Evolutionary conservation across 2,329 filamentous ascomycete genomes (phyloP).

Genomic region (Didymella pomorum): DNA sequence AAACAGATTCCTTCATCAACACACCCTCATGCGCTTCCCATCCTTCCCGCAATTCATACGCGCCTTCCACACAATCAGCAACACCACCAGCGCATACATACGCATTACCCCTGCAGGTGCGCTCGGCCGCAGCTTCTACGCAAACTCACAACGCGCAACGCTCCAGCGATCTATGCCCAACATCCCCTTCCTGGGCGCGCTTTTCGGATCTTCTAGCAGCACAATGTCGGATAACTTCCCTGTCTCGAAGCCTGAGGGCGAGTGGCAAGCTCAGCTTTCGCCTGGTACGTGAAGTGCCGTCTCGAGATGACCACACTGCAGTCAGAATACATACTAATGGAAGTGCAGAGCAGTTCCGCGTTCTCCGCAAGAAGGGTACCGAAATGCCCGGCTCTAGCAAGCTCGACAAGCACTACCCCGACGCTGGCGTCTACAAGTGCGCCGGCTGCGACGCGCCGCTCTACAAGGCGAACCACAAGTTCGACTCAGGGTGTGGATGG

Average conservation of each 20-base stretch:
- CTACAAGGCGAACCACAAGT: conserved; percentile 94
- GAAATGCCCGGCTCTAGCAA: conserved; percentile 81
- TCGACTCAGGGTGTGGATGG: conserved; percentile 96
- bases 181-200: conserved; percentile 78
- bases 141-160: conserved; percentile 37
- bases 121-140: conserved; percentile 44
- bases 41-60: conserved; percentile 58
- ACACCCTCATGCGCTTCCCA: conserved; percentile 58
- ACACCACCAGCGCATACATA: conserved; percentile 50
- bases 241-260: conserved; percentile 79
- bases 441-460: conserved; percentile 86
- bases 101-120: conserved; percentile 48
- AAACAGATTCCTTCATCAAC: no score
- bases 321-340: not conserved
- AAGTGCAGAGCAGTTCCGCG: conserved; percentile 89
- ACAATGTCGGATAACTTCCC: conserved; percentile 68
- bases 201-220: conserved; percentile 71
- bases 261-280: conserved; percentile 88
- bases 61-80: conserved; percentile 57
- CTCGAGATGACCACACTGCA: not conserved
- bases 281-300: conserved; percentile 60
- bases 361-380: conserved; percentile 91
- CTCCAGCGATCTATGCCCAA: conserved; percentile 69
- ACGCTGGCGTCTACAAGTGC: conserved; percentile 82
- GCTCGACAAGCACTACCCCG: conserved; percentile 85